Evolutionary conservation across 345 rosid genomes (phyloP).

Genomic region (Gossypium rotundifolium): DNA sequence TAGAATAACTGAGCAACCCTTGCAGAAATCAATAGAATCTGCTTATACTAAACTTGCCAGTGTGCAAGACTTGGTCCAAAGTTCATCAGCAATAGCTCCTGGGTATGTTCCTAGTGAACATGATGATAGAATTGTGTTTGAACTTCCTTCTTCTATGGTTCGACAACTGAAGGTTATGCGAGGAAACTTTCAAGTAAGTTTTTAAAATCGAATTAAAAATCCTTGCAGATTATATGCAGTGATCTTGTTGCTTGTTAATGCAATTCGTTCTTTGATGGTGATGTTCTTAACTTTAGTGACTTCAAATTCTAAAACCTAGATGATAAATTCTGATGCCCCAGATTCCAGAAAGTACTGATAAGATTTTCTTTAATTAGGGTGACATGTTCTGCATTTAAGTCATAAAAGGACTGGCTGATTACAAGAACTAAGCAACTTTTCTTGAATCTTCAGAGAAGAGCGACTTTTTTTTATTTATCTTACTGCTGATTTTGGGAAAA

Average conservation of each 20-base stretch:
- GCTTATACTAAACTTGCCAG: conserved; percentile 39
- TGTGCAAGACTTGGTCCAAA: conserved; percentile 44
- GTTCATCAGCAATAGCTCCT: conserved; percentile 54
- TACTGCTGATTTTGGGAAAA: no score
- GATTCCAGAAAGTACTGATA: background rate
- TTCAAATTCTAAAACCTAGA: background rate
- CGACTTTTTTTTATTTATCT: no score
- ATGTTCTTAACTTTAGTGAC: background rate
- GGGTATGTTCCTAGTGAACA: conserved; percentile 86
- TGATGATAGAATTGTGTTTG: conserved; percentile 84
- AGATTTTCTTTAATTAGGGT: background rate
- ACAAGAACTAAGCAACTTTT: no score
- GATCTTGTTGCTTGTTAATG: background rate
- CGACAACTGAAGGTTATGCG: conserved; percentile 68
- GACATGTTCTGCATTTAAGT: background rate
- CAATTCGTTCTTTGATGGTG: background rate
- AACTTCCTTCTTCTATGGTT: conserved; percentile 91
- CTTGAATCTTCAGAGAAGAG: no score
- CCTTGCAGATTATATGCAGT: background rate
- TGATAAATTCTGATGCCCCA: background rate
- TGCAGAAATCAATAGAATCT: conserved; percentile 40
- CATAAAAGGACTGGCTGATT: no score
- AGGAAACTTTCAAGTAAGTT: conserved; percentile 89
- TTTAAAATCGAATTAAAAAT: background rate
- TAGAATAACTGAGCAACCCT: conserved; percentile 42